Evolutionary conservation across 371 early-diverging fungal genomes (phyloP).

Genomic region (Mucor velutinosus): DNA sequence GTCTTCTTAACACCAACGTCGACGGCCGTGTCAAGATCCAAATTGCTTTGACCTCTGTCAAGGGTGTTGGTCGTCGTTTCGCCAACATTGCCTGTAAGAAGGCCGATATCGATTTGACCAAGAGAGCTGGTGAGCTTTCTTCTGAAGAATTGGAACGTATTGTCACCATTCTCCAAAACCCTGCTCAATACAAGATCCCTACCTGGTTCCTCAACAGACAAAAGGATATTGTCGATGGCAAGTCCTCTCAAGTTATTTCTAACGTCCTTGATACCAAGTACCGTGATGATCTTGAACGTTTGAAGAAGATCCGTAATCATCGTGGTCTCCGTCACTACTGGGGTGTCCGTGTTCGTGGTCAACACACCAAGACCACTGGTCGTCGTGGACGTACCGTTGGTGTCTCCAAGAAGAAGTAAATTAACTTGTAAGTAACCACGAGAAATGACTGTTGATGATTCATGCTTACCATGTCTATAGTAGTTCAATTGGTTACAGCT

Average conservation of each 20-base stretch:
- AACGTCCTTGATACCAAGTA: slow-evolving; percentile 95
- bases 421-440: not conserved
- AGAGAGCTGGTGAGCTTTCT: slow-evolving; percentile 98
- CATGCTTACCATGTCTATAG: not conserved
- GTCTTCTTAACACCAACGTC: slow-evolving; percentile 99
- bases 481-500: not conserved
- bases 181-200: slow-evolving; percentile 97
- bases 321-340: slow-evolving; percentile 97
- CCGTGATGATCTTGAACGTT: slow-evolving; percentile 96
- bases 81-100: slow-evolving; percentile 98
- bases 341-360: slow-evolving; percentile 96
- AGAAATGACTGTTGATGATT: not conserved
- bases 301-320: slow-evolving; percentile 96
- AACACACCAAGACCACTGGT: slow-evolving; percentile 99
- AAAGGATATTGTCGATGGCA: slow-evolving; percentile 96
- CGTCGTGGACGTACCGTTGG: slow-evolving; percentile 97
- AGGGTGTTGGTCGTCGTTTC: slow-evolving; percentile 99
- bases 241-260: slow-evolving; percentile 92
- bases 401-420: not conserved
- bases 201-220: slow-evolving; percentile 99
- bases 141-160: slow-evolving; percentile 93
- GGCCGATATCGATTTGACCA: slow-evolving; percentile 95
- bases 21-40: slow-evolving; percentile 96
- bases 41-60: slow-evolving; percentile 97
- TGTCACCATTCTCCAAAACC: slow-evolving; percentile 91